Evolutionary conservation across 2,329 filamentous ascomycete genomes (phyloP).

Genomic region (Trichoderma afroharzianum): DNA sequence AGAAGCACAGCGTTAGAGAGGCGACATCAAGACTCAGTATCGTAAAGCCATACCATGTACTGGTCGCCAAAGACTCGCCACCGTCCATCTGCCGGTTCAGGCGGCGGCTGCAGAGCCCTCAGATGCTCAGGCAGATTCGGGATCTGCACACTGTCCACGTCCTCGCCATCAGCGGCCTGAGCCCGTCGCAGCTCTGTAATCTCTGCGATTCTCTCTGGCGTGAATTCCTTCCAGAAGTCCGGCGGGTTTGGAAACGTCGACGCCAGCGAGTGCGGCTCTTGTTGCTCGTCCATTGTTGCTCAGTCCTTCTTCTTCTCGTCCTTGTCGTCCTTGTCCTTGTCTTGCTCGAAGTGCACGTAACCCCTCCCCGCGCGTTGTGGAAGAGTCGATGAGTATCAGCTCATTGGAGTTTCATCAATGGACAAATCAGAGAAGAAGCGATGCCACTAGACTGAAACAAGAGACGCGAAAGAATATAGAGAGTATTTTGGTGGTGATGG

Average conservation of each 20-base stretch:
- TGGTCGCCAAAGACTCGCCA: slow-evolving; percentile 72
- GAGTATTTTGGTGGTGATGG: neutral
- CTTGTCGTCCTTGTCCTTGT: neutral
- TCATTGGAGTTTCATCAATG: slow-evolving; percentile 11
- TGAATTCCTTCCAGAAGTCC: slow-evolving; percentile 87
- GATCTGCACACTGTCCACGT: slow-evolving; percentile 30
- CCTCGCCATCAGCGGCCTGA: slow-evolving; percentile 26
- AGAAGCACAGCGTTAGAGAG: neutral
- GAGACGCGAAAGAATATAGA: neutral
- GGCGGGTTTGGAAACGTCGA: slow-evolving; percentile 82
- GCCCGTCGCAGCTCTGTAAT: slow-evolving; percentile 43
- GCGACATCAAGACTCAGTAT: neutral
- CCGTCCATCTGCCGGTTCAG: slow-evolving; percentile 64
- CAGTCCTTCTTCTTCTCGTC: neutral
- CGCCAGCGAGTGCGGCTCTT: slow-evolving; percentile 46
- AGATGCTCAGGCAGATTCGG: slow-evolving; percentile 65
- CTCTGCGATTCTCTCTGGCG: slow-evolving; percentile 64
- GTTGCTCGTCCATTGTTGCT: slow-evolving; percentile 32
- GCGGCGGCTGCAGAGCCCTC: slow-evolving; percentile 74
- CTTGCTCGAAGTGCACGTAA: neutral
- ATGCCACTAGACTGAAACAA: neutral
- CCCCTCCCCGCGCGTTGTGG: slow-evolving; percentile 7
- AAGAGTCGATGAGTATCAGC: slow-evolving; percentile 12
- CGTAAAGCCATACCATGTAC: slow-evolving; percentile 46
- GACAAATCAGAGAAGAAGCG: neutral